These are phyloP conservation scores for Geotrichum phurueaensis DNA, from an alignment of 1,139 yeast species.

Conservation along the genomic window DNA sequence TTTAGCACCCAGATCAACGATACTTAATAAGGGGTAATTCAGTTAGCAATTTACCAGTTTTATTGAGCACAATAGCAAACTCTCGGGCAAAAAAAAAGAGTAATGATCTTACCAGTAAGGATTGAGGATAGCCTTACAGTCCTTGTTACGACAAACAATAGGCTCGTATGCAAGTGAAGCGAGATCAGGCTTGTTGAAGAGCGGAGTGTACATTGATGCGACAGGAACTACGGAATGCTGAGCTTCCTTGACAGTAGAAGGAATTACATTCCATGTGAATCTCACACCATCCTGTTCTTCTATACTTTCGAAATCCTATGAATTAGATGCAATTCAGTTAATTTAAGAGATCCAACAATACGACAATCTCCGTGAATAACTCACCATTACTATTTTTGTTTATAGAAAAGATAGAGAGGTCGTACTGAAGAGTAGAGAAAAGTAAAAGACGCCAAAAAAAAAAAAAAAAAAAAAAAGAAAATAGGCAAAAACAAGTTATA, in stretches of 20 bases:
- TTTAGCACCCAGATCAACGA: conserved; percentile 39
- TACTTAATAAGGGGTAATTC: conserved; percentile 20
- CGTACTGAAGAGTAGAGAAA: neutral
- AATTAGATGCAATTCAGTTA: neutral
- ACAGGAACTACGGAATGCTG: conserved; percentile 55
- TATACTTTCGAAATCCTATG: conserved; percentile 47
- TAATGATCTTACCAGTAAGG: conserved; percentile 42
- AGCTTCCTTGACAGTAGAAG: conserved; percentile 55
- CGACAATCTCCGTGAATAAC: neutral
- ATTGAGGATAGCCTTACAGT: conserved; percentile 54
- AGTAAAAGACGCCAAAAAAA: neutral
- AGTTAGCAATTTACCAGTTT: neutral
- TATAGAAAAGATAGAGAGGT: neutral
- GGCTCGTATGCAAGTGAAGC: conserved; percentile 42
- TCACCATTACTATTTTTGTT: neutral
- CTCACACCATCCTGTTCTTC: conserved; percentile 68
- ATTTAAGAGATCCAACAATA: neutral
- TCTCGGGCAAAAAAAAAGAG: neutral
- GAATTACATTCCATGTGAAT: conserved; percentile 61
- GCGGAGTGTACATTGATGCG: conserved; percentile 62
- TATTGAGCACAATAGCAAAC: neutral
- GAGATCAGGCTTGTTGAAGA: conserved; percentile 47
- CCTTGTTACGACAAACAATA: conserved; percentile 43
- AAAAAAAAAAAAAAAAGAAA: neutral
- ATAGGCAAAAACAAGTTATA: neutral